Base-by-base conservation (phyloP, 2,329 filamentous ascomycete genomes). In the Tolypocladium pustulatum region DNA sequence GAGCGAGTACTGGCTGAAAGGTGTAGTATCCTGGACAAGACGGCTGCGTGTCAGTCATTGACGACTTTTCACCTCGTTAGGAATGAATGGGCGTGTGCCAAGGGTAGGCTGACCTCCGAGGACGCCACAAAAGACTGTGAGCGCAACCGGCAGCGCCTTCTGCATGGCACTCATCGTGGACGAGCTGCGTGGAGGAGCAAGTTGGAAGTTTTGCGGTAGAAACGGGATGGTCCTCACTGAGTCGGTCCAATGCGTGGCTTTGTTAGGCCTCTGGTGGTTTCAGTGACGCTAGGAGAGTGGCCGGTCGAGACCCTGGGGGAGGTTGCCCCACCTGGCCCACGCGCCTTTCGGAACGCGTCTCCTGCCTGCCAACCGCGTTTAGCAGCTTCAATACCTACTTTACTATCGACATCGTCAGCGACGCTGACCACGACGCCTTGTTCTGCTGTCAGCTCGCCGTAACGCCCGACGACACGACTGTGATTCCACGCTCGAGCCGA, bases 91-190 rank as follows among this genome's bases (percentile, higher is more conserved):
- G 1, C 53, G 34, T 6, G 36, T 15, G 22, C 10, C 36, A 13
- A 32, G 3, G 27, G 53, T 4, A 9, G 22, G 65, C 69, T 59
- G 40, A 74, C 73, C 73, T 59, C 72, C 70, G 49, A 72, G 59
- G 36, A 75, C 68, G 36, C 73, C 73, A 30, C 66, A 73, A 58
- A 75, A 74, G 12, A 71, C 62, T 15, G 73, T 69, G 38, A 75
- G 61, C 27, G 68, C 72, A 55, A 72, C 56, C 9, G 73, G 73
- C 32, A 75, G 57, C 4, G 66, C 69, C 60, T 67, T 69, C 55
- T 73, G 66, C 52, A 73, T 66, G n/a, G 64, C 71, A 56, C 68
- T 67, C 70, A 74, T 73, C 51, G 54, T 61, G 56, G 36, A 10
- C n/a, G 34, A 60, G 38, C 34, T 41, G 34, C 30, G 9, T 13